phyloP scores from a whole-genome alignment of 2,329 filamentous ascomycete species.

The Exutisphaerella laricina region DNA sequence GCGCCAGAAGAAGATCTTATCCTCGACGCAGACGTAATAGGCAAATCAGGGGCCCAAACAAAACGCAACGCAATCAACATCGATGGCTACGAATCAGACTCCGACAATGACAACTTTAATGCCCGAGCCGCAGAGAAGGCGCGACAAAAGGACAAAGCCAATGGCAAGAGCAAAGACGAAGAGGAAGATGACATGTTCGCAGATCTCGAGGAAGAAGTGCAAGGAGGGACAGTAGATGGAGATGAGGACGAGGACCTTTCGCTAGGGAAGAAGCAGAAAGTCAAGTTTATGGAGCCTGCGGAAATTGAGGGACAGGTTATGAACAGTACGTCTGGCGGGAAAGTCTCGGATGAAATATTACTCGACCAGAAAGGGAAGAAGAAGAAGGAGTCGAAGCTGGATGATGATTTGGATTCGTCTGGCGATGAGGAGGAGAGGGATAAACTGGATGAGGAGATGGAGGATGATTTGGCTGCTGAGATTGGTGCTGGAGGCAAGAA shows the following conservation, averaged over 20 bases:
- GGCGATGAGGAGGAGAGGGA: slow-evolving; percentile 62
- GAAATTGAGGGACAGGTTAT: slow-evolving; percentile 77
- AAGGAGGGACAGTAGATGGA: slow-evolving; percentile 36
- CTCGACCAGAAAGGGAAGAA: slow-evolving; percentile 52
- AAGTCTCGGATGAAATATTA: slow-evolving; percentile 56
- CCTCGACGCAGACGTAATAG: slow-evolving; percentile 89
- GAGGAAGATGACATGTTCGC: slow-evolving; percentile 85
- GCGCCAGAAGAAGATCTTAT: slow-evolving; percentile 68
- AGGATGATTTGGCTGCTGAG: slow-evolving; percentile 78
- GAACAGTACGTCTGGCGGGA: slow-evolving; percentile 66
- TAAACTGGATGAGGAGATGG: slow-evolving; percentile 49
- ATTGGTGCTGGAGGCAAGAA: slow-evolving; percentile 86
- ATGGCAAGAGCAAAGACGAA: slow-evolving; percentile 48
- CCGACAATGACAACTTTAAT: slow-evolving; percentile 85
- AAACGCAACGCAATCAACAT: slow-evolving; percentile 94
- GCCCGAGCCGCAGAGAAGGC: slow-evolving; percentile 50
- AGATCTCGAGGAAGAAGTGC: slow-evolving; percentile 53
- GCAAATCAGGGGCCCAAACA: slow-evolving; percentile 62
- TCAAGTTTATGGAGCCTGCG: slow-evolving; percentile 54
- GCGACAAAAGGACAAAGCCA: slow-evolving; percentile 35
- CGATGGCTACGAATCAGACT: slow-evolving; percentile 92
- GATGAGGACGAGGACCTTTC: slow-evolving; percentile 51
- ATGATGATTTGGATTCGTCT: slow-evolving; percentile 29
- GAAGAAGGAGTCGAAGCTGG: slow-evolving; percentile 31
- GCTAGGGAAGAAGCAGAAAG: slow-evolving; percentile 54